Evolutionary conservation across 495 filamentous ascomycete species (phyloP), one percentile per base, ranked within the genome.

Genomic region (Podospora didyma): DNA sequence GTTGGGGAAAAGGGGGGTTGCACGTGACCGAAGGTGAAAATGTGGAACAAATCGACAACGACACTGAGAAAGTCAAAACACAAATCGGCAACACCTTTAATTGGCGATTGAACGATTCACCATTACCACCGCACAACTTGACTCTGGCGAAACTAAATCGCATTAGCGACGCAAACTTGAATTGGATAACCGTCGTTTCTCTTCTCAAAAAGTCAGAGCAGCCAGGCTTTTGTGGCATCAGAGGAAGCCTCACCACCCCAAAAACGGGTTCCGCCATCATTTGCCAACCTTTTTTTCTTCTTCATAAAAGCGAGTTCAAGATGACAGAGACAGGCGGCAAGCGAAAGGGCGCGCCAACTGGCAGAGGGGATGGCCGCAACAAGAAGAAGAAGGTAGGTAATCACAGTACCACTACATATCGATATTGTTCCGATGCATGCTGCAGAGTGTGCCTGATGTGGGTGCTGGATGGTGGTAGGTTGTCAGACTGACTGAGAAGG

Each of bases 341-440:
- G 51, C 53, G 69, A 51, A 71, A 69, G 47, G 61, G 46, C 3
- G 59, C 64, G 1, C 69, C 69, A 3, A 22, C 44, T 20, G 57
- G 53, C 26, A 59, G 49, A 12, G 59, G 20, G 14, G 46, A 34
- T 12, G 37, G 11, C 51, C 28, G 55, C 21, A 31, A 53, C 16
- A 71, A 71, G 58, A 69, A 69, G 51, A 71, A 71, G 56, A 69
- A 66, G 66, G 68, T 66, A 62, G n/a, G n/a, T 47, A 11, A 19
- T 3, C 7, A 24, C 21, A 34, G 21, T 10, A 16, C 16, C 19
- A 49, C 20, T 4, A 16, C 47, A 49, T 14, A 35, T 21, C 17
- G 34, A 31, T 16, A n/a, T 12, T 35, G 12, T 37, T 28, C 16
- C 53, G 22, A 35, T 9, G 3, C 26, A 31, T 31, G 9, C 26